Evolutionary conservation across 805 yeast genomes (phyloP).

Genomic region (Starmerella scarabaei): DNA sequence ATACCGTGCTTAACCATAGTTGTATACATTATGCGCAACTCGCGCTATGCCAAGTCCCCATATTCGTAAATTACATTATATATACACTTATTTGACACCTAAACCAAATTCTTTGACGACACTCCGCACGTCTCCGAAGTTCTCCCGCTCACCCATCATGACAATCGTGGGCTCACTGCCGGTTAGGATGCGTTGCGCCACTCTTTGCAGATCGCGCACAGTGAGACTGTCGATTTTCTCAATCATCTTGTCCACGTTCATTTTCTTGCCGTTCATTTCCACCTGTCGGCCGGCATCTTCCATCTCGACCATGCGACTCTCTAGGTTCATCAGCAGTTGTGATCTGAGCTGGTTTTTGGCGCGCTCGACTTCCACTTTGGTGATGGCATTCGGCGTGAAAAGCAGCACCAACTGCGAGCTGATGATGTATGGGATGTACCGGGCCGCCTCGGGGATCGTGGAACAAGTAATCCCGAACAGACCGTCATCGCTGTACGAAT

Average conservation of each 20-base stretch:
- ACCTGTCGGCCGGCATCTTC: slow-evolving; percentile 95
- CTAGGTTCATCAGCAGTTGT: slow-evolving; percentile 81
- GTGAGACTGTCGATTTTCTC: slow-evolving; percentile 56
- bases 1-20: no score
- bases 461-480: slow-evolving; percentile 79
- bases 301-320: slow-evolving; percentile 80
- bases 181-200: slow-evolving; percentile 63
- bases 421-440: slow-evolving; percentile 66
- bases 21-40: no score
- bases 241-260: slow-evolving; percentile 73
- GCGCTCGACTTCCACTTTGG: slow-evolving; percentile 61
- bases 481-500: slow-evolving; percentile 81
- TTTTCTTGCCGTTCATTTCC: slow-evolving; percentile 64
- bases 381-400: slow-evolving; percentile 47
- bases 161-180: slow-evolving; percentile 77
- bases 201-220: slow-evolving; percentile 52
- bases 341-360: slow-evolving; percentile 88
- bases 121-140: slow-evolving; percentile 70
- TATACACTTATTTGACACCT: slow-evolving; percentile 36
- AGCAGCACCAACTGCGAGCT: slow-evolving; percentile 46
- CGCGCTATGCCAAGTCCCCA: no score
- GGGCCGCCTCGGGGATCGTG: slow-evolving; percentile 77
- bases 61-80: no score
- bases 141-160: slow-evolving; percentile 74
- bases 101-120: slow-evolving; percentile 60